These are phyloP conservation scores for Cladosporium velox DNA, from an alignment of 2,329 filamentous ascomycete species.

Conservation along the genomic window DNA sequence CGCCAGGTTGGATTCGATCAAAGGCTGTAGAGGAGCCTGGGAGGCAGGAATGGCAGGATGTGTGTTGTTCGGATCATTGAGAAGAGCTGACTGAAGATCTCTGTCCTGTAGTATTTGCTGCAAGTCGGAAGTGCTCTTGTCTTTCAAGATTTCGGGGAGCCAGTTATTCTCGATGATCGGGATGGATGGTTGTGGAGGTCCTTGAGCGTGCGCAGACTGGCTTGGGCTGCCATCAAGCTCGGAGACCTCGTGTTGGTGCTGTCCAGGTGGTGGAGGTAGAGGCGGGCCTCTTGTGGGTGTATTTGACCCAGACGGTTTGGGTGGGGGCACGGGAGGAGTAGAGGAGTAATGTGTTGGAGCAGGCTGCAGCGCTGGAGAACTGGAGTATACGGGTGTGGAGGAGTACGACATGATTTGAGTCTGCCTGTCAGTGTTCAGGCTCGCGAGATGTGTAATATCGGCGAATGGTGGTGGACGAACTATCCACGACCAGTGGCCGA, in stretches of 20 bases:
- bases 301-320: constrained; percentile 45
- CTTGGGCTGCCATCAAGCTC: constrained; percentile 32
- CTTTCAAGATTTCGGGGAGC: constrained; percentile 74
- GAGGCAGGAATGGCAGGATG: constrained; percentile 73
- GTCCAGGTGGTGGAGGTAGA: constrained; percentile 45
- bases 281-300: constrained; percentile 48
- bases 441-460: background rate
- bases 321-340: constrained; percentile 52
- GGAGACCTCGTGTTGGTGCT: constrained; percentile 31
- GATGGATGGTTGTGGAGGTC: constrained; percentile 25
- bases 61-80: constrained; percentile 64
- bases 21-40: constrained; percentile 62
- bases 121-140: constrained; percentile 83
- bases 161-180: constrained; percentile 60
- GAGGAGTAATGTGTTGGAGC: constrained; percentile 43
- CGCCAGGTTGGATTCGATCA: constrained; percentile 70
- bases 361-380: constrained; percentile 24
- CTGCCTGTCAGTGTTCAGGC: background rate
- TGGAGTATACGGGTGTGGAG: constrained; percentile 11
- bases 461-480: background rate
- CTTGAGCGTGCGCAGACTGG: constrained; percentile 23
- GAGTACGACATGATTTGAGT: constrained; percentile 12
- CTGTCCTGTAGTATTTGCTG: constrained; percentile 66
- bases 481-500: background rate
- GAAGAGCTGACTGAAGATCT: constrained; percentile 71